phyloP scores from a whole-genome alignment of 1,139 yeast genomes.

The Hemisphaericaspora xylofermentans region DNA sequence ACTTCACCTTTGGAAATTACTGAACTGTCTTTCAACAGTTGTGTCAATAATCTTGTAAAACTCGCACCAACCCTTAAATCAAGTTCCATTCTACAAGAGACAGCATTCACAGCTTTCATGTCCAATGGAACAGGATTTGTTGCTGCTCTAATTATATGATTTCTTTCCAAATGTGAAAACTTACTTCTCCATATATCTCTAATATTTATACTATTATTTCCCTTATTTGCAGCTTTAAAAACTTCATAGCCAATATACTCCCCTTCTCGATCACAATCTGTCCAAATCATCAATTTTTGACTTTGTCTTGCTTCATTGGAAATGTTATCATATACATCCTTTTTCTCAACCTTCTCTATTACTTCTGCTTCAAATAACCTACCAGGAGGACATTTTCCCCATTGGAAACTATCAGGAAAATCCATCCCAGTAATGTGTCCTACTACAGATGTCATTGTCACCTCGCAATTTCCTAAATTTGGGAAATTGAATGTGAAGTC shows the following conservation, averaged over 20 bases:
- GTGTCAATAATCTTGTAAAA: slow-evolving; percentile 76
- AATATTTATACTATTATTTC: slow-evolving; percentile 48
- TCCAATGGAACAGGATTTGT: slow-evolving; percentile 63
- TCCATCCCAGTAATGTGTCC: slow-evolving; percentile 78
- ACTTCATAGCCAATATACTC: slow-evolving; percentile 93
- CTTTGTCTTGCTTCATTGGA: slow-evolving; percentile 60
- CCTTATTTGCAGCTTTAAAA: slow-evolving; percentile 59
- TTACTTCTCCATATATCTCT: slow-evolving; percentile 66
- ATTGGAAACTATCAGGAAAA: slow-evolving; percentile 60
- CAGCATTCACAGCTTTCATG: slow-evolving; percentile 76
- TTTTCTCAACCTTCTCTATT: slow-evolving; percentile 36
- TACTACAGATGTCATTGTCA: slow-evolving; percentile 87
- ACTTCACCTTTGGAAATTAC: slow-evolving; percentile 27
- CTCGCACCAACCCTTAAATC: slow-evolving; percentile 90
- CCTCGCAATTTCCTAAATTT: slow-evolving; percentile 64
- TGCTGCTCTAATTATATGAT: slow-evolving; percentile 77
- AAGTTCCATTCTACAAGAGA: slow-evolving; percentile 78
- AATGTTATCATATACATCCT: slow-evolving; percentile 68
- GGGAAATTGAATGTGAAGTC: slow-evolving; percentile 68
- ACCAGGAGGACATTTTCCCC: slow-evolving; percentile 71
- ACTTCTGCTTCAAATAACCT: slow-evolving; percentile 69
- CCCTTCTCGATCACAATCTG: slow-evolving; percentile 98
- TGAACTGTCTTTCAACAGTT: slow-evolving; percentile 35
- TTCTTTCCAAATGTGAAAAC: slow-evolving; percentile 82
- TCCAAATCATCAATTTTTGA: slow-evolving; percentile 84